phyloP scores from a whole-genome alignment of 352 stramenopile species.

The Pythium dissimile region DNA sequence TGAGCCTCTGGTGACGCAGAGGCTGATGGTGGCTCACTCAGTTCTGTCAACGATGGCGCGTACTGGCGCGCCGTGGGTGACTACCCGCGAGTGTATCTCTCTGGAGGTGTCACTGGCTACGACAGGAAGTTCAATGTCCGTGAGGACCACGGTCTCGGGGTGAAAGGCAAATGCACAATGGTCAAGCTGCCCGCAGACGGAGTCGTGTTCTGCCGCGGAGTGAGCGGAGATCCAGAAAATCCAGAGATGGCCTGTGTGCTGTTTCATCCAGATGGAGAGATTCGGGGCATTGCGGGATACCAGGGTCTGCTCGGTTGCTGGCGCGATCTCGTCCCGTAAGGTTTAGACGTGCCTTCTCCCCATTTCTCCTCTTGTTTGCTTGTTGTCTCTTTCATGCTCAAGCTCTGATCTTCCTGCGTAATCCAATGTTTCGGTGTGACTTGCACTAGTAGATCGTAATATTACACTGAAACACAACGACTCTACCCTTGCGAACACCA shows the following conservation, averaged over 20 bases:
- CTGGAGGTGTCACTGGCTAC: background rate
- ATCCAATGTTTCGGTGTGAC: no score
- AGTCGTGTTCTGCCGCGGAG: background rate
- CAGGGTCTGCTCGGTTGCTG: background rate
- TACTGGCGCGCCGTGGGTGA: background rate
- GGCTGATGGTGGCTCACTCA: background rate
- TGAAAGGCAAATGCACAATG: background rate
- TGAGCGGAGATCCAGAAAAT: background rate
- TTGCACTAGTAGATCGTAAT: no score
- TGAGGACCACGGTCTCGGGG: background rate
- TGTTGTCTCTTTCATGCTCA: no score
- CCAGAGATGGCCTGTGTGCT: background rate
- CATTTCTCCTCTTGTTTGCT: no score
- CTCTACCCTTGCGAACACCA: no score
- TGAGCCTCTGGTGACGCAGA: background rate
- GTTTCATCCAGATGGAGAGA: background rate
- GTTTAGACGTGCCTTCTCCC: no score
- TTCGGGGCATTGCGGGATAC: background rate
- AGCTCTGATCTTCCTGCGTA: no score
- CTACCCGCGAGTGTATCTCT: background rate
- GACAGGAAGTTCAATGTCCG: background rate
- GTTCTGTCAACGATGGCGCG: background rate
- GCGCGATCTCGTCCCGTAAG: background rate
- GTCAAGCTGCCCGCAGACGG: background rate
- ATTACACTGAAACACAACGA: no score